These are phyloP conservation scores for Pilobolus umbonatus DNA, from an alignment of 192 early-diverging fungal genomes.

Conservation along the genomic window DNA sequence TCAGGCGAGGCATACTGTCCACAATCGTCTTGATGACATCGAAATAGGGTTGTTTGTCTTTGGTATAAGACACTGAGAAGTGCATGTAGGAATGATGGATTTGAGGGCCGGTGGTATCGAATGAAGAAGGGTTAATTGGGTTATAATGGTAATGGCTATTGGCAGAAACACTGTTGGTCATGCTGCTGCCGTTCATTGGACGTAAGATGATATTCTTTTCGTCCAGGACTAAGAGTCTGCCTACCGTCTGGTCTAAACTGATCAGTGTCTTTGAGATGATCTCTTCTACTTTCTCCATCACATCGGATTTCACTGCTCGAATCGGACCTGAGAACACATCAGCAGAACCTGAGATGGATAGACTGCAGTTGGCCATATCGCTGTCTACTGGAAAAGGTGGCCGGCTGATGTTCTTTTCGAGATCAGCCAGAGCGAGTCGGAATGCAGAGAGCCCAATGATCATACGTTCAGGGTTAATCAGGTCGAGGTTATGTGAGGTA, in stretches of 20 bases:
- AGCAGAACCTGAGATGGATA: conserved; percentile 28
- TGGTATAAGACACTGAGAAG: conserved; percentile 47
- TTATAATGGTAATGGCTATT: too few relatives aligned
- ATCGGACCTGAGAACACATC: conserved; percentile 29
- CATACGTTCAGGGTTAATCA: conserved; percentile 64
- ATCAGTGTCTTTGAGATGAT: conserved; percentile 54
- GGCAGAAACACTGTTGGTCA: conserved; percentile 4
- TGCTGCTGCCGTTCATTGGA: neutral
- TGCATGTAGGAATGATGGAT: conserved; percentile 41
- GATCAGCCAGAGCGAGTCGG: conserved; percentile 64
- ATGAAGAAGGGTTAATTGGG: conserved; percentile 1
- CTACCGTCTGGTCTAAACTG: conserved; percentile 55
- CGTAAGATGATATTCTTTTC: conserved; percentile 39
- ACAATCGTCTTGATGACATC: conserved; percentile 69
- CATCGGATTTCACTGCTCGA: conserved; percentile 60
- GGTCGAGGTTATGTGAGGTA: conserved; percentile 37
- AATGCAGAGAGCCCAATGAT: conserved; percentile 73
- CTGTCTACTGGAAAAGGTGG: conserved; percentile 46
- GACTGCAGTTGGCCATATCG: conserved; percentile 34
- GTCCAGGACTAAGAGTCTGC: conserved; percentile 42
- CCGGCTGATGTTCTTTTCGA: conserved; percentile 48
- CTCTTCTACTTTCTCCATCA: conserved; percentile 63
- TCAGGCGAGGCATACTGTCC: conserved; percentile 64
- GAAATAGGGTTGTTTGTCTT: conserved; percentile 57
- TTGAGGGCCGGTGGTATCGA: conserved; percentile 27